phyloP scores from a whole-genome alignment of 225 moss, liverwort and hornwort genomes.

The Sphagnum contortum region DNA sequence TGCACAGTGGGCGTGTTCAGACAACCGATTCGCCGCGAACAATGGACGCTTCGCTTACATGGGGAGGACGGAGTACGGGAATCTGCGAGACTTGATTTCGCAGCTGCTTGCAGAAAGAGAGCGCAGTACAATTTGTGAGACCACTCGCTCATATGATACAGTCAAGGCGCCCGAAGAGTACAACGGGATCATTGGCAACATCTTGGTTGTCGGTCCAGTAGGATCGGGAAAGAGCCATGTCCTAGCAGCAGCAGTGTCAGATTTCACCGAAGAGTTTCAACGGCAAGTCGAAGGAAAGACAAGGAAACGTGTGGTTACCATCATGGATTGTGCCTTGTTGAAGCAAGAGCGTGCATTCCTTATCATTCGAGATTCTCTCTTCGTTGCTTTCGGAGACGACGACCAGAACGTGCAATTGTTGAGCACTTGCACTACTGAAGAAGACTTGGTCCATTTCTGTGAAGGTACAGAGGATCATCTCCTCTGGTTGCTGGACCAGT shows the following conservation, averaged over 20 bases:
- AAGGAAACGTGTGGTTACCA: conserved; percentile 17
- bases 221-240: conserved; percentile 22
- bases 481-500: conserved; percentile 23
- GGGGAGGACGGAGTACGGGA: conserved; percentile 13
- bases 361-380: conserved; percentile 14
- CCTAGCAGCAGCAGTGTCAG: conserved; percentile 10
- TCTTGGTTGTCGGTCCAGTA: conserved; percentile 10
- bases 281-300: neutral
- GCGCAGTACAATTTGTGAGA: neutral
- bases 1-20: conserved; percentile 2
- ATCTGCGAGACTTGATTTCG: conserved; percentile 9
- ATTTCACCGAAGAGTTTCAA: conserved; percentile 21
- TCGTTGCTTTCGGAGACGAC: conserved; percentile 25
- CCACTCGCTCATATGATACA: neutral
- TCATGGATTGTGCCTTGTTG: conserved; percentile 16
- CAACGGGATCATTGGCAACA: conserved; percentile 8
- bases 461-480: conserved; percentile 9
- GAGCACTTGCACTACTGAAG: conserved; percentile 6
- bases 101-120: conserved; percentile 9
- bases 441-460: conserved; percentile 18
- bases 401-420: conserved; percentile 12
- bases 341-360: conserved; percentile 11
- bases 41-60: conserved; percentile 21
- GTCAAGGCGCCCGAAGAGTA: conserved; percentile 10
- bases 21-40: conserved; percentile 18